These are phyloP conservation scores for Scenedesmus sp. DNA, from an alignment of 163 green algal species.

Conservation along the genomic window DNA sequence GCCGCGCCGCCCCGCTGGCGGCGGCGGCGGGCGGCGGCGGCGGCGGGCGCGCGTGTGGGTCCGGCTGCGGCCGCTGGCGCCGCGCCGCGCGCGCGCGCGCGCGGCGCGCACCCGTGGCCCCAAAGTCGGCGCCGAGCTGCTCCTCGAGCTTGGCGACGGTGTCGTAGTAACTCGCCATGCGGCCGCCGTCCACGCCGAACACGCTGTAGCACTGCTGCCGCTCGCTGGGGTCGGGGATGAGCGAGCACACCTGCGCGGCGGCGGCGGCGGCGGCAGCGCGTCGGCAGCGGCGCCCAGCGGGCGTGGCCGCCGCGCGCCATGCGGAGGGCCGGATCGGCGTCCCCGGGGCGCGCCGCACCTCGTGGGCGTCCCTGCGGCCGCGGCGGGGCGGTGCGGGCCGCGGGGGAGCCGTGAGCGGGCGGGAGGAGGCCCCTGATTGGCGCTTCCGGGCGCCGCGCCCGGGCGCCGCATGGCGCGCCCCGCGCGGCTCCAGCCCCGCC, in stretches of 20 bases:
- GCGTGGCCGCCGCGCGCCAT: not conserved
- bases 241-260: slow-evolving; percentile 18
- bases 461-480: no score
- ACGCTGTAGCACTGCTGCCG: slow-evolving; percentile 42
- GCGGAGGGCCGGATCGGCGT: not conserved
- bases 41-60: not conserved
- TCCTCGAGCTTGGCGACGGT: slow-evolving; percentile 25
- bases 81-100: not conserved
- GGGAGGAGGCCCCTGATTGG: no score
- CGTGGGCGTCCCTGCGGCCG: slow-evolving; percentile 38
- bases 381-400: no score
- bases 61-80: not conserved
- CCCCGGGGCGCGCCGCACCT: not conserved
- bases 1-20: not conserved
- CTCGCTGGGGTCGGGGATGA: slow-evolving; percentile 44
- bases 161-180: slow-evolving; percentile 43
- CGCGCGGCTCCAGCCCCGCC: no score
- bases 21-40: not conserved
- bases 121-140: slow-evolving; percentile 23
- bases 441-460: no score
- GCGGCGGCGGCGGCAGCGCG: not conserved
- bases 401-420: no score
- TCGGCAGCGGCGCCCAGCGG: not conserved
- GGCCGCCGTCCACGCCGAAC: slow-evolving; percentile 22
- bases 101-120: not conserved